Evolutionary conservation across 1,139 yeast genomes (phyloP), one percentile per base, ranked within the genome.

Genomic region (Pichia sp.): DNA sequence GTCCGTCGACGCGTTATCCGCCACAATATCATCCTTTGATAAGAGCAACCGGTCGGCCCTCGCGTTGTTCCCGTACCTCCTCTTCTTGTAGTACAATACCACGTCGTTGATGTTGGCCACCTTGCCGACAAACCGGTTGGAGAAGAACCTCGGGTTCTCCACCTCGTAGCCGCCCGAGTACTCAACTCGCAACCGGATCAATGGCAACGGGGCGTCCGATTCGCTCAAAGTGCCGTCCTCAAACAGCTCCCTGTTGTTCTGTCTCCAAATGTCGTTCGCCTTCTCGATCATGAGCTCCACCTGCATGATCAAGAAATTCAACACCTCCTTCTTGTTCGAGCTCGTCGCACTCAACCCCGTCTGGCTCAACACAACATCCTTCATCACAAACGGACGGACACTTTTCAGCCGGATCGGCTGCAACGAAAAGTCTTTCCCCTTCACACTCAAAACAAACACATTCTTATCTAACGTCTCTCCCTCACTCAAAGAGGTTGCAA

Each of bases 91-190:
- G 65, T 87, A 87, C 51, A 82, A 85, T 2, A 93, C 81, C 8
- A 92, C 89, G 62, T 92, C 96, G 64, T 88, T 86, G 8, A 86
- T 82, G 67, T 93, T 93, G 11, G 99, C 99, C 4, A 93, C 95
- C 59, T 77, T 78, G 0, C 97, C 97, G 6, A 89, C 96, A 75
- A 92, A 95, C 62, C 89, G 74, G 64, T 92, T 90, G 5, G 97
- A 90, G 62, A 93, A 89, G 58, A 97, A 72, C 54, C 95, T 77
- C 0, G 96, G 89, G 64, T 93, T 92, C 64, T 92, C 99, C 42
- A 93, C 89, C 62, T 90, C 96, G 64, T 80, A 92, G 4, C 92
- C 96, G 0, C 96, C 97, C 40, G 90, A 77, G 63, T 90, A 92
- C 60, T 93, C 97, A 0, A 93, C 97, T 45, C 90, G 75, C 29